phyloP scores from a whole-genome alignment of 331 rosid genomes.

The Stylosanthes scabra region DNA sequence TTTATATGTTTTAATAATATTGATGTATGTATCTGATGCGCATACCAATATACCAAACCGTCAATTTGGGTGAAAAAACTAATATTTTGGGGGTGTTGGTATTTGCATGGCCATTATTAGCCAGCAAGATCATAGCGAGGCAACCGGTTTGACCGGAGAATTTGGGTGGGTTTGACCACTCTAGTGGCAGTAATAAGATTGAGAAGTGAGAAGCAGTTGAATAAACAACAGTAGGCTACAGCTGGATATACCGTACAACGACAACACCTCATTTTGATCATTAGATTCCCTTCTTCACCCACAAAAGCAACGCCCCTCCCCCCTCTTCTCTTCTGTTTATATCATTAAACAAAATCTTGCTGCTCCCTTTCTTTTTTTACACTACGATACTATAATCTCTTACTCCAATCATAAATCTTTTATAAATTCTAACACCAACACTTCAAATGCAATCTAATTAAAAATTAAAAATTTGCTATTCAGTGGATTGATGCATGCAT shows the following conservation, averaged over 20 bases:
- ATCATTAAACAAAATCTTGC: not conserved
- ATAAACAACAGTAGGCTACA: slow-evolving; percentile 37
- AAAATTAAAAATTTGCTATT: too few species aligned
- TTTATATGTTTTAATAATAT: too few species aligned
- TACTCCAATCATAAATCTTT: too few species aligned
- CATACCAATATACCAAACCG: not conserved
- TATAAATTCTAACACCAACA: too few species aligned
- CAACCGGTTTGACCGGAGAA: slow-evolving; percentile 53
- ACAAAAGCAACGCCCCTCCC: too few species aligned
- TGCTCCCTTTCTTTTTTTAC: not conserved
- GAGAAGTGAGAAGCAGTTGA: slow-evolving; percentile 9
- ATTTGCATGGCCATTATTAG: not conserved
- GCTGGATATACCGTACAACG: slow-evolving; percentile 70
- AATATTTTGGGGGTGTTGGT: not conserved
- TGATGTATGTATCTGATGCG: too few species aligned
- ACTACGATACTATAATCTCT: not conserved
- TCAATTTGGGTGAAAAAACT: slow-evolving; percentile 25
- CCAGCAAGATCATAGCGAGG: slow-evolving; percentile 60
- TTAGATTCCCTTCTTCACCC: slow-evolving; percentile 80
- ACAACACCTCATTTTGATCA: slow-evolving; percentile 69
- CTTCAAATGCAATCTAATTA: too few species aligned
- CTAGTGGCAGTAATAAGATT: too few species aligned
- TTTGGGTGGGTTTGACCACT: slow-evolving; percentile 62
- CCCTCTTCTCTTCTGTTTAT: too few species aligned
- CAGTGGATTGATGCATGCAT: too few species aligned